Evolutionary conservation across 176 grass and related monocot species (phyloP).

Genomic region (Eremochloa ophiuroides): DNA sequence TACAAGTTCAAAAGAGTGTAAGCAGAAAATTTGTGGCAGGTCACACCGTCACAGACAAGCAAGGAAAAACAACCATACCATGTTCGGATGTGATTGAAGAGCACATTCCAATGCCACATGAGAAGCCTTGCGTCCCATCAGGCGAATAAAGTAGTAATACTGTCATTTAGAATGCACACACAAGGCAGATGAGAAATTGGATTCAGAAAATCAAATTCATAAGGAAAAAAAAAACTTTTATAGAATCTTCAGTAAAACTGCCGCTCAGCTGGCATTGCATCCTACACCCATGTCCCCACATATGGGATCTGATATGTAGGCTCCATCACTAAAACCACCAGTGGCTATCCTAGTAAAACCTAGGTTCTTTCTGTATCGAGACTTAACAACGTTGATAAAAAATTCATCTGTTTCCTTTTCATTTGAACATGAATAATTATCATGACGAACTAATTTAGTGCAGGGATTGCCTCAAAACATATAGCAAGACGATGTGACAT

Average conservation of each 20-base stretch:
- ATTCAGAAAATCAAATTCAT: conserved; percentile 6
- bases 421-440: not conserved
- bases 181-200: conserved; percentile 10
- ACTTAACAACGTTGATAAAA: not conserved
- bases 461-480: not conserved
- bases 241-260: not conserved
- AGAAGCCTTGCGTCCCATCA: conserved; percentile 99
- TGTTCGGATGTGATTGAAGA: conserved; percentile 98
- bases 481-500: not conserved
- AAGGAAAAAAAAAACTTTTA: not conserved
- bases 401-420: not conserved
- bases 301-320: not conserved
- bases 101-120: conserved; percentile 97
- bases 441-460: not conserved
- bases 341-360: not conserved
- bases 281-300: not conserved
- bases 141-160: conserved; percentile 99
- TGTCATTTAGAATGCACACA: conserved; percentile 39
- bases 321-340: not conserved
- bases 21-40: not conserved
- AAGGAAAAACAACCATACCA: conserved; percentile 44
- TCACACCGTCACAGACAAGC: not conserved
- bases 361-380: not conserved
- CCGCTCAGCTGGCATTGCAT: not conserved
- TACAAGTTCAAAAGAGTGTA: conserved; percentile 3